Percentiles rank a stretch among this genome's conserved stretches.
phyloP scores from a whole-genome alignment of 352 stramenopile species.

The Albugo candida region DNA sequence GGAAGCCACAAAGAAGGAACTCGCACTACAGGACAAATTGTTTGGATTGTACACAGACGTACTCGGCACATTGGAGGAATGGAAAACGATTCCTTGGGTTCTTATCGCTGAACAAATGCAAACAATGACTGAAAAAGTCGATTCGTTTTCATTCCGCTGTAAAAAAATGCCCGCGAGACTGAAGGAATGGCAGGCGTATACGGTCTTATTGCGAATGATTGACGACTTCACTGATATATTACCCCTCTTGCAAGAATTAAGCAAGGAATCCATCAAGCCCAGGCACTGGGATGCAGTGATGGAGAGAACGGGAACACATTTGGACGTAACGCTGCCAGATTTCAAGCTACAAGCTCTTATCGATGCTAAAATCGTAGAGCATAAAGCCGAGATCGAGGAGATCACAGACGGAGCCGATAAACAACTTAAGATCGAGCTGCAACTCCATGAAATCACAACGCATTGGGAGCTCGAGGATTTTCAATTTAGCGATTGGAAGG shows the following conservation, averaged over 20 bases:
- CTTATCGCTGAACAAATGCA: constrained; percentile 87
- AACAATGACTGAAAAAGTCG: constrained; percentile 93
- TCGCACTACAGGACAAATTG: constrained; percentile 85
- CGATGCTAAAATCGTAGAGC: constrained; percentile 83
- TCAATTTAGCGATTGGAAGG: constrained; percentile 89
- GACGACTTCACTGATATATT: constrained; percentile 96
- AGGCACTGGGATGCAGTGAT: constrained; percentile 96
- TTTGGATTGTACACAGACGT: constrained; percentile 97
- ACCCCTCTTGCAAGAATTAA: constrained; percentile 90
- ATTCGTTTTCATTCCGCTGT: constrained; percentile 87
- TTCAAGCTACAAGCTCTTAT: constrained; percentile 93
- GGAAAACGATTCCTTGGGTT: constrained; percentile 92
- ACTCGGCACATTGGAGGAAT: constrained; percentile 91
- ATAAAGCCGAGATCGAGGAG: constrained; percentile 92
- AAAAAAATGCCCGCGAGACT: constrained; percentile 96
- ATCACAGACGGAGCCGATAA: constrained; percentile 96
- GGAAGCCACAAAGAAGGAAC: constrained; percentile 94
- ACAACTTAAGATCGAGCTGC: constrained; percentile 93
- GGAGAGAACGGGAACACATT: constrained; percentile 82
- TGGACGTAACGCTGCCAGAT: constrained; percentile 86
- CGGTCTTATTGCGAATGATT: constrained; percentile 92
- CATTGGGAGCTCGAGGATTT: constrained; percentile 92
- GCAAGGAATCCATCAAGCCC: constrained; percentile 90
- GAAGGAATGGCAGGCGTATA: constrained; percentile 94
- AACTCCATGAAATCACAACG: constrained; percentile 85